These are phyloP conservation scores for Eustoma russellianum DNA, from an alignment of 257 asterid species.

Conservation along the genomic window DNA sequence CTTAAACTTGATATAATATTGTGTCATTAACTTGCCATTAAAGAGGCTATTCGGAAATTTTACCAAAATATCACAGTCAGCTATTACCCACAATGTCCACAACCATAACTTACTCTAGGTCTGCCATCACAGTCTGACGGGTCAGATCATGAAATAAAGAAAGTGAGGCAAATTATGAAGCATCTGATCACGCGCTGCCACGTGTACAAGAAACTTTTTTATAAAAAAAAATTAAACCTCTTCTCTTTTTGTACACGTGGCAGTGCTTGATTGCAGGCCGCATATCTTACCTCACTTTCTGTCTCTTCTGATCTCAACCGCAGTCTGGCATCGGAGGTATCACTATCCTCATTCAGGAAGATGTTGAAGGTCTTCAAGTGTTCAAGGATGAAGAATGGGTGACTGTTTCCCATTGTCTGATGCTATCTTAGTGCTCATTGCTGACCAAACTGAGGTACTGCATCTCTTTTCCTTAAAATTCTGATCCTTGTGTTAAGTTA, in stretches of 20 bases:
- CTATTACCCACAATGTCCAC: constrained; percentile 91
- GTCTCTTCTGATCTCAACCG: too few species aligned
- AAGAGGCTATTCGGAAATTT: constrained; percentile 63
- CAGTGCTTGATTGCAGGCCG: too few species aligned
- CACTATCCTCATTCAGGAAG: constrained; percentile 88
- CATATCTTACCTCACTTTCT: too few species aligned
- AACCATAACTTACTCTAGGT: constrained; percentile 93
- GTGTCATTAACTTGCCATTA: constrained; percentile 46
- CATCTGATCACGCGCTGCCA: too few species aligned
- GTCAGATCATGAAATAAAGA: too few species aligned
- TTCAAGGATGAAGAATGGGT: constrained; percentile 78
- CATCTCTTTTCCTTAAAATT: background rate
- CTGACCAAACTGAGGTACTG: constrained; percentile 91
- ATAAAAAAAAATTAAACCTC: too few species aligned
- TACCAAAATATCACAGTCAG: constrained; percentile 79
- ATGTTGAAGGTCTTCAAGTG: constrained; percentile 88
- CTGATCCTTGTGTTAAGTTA: too few species aligned
- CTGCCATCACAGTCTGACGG: constrained; percentile 88
- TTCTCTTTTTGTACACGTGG: too few species aligned
- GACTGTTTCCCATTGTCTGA: constrained; percentile 40
- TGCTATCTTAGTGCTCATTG: constrained; percentile 72
- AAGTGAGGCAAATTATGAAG: too few species aligned
- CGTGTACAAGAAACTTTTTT: too few species aligned
- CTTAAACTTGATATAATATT: too few species aligned
- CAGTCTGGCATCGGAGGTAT: constrained; percentile 83